phyloP scores from a whole-genome alignment of 2,329 filamentous ascomycete species.

The Alternaria gaisen region DNA sequence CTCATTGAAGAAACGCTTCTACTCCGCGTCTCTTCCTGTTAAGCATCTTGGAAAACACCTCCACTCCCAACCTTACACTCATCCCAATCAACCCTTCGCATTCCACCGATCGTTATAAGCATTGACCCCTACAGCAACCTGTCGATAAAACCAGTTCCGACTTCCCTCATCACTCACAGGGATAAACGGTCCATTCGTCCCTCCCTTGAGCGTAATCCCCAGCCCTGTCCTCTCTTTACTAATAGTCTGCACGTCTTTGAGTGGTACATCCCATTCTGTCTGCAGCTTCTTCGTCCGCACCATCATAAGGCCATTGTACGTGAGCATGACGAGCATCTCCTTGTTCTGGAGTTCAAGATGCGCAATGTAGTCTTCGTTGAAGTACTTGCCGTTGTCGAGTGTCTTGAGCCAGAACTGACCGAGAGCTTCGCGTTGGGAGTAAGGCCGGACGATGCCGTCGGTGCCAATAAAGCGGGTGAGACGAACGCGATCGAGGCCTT shows the following conservation, averaged over 20 bases:
- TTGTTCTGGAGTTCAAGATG: conserved; percentile 90
- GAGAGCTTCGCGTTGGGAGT: conserved; percentile 91
- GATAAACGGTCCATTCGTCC: conserved; percentile 92
- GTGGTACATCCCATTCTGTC: conserved; percentile 93
- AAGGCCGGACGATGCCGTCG: conserved; percentile 93
- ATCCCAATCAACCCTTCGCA: conserved; percentile 59
- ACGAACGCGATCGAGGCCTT: conserved; percentile 93
- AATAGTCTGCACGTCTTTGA: conserved; percentile 97
- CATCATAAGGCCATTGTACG: conserved; percentile 79
- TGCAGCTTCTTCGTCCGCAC: conserved; percentile 85
- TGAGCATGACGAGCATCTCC: conserved; percentile 79
- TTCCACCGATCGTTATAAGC: conserved; percentile 74
- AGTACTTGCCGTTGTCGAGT: conserved; percentile 95
- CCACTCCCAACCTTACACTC: not conserved
- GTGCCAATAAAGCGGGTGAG: conserved; percentile 89
- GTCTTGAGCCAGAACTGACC: conserved; percentile 99
- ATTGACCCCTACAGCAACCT: conserved; percentile 73
- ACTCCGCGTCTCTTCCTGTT: not conserved
- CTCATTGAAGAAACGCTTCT: not conserved
- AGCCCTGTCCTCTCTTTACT: conserved; percentile 95
- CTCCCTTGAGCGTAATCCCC: conserved; percentile 86
- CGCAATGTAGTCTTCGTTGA: conserved; percentile 96
- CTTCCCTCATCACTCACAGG: conserved; percentile 88
- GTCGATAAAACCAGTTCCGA: conserved; percentile 72
- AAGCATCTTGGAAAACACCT: too few relatives aligned